Percentiles rank a stretch among this genome's conserved stretches.
Evolutionary conservation across 2,329 filamentous ascomycete species (phyloP).

Genomic region (Graphium sp.): DNA sequence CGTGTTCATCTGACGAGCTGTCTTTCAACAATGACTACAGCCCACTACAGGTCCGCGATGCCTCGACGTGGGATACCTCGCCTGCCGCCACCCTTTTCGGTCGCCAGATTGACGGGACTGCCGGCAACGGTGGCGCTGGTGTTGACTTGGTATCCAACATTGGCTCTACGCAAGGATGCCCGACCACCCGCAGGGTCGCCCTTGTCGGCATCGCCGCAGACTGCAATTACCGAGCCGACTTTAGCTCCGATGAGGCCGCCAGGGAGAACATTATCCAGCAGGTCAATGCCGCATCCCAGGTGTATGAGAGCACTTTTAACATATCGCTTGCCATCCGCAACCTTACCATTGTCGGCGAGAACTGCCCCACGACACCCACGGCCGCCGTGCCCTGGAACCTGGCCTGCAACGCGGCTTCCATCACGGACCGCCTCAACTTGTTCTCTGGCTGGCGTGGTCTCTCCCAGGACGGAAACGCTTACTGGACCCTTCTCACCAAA

Average conservation of each 20-base stretch:
- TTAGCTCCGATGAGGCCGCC: conserved; percentile 43
- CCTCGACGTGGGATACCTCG: conserved; percentile 19
- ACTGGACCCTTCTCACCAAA: conserved; percentile 78
- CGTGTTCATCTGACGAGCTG: conserved; percentile 61
- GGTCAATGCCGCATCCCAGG: conserved; percentile 71
- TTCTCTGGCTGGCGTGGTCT: conserved; percentile 82
- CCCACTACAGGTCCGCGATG: conserved; percentile 39
- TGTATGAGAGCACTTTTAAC: conserved; percentile 88
- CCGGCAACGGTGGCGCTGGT: conserved; percentile 55
- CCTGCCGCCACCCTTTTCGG: conserved; percentile 53
- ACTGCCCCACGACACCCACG: conserved; percentile 57
- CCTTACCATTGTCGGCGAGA: conserved; percentile 55
- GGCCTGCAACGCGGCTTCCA: conserved; percentile 46
- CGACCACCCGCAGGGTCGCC: conserved; percentile 77
- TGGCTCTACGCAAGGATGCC: conserved; percentile 71
- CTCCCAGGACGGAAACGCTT: conserved; percentile 65
- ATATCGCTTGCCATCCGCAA: conserved; percentile 84
- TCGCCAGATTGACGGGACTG: conserved; percentile 52
- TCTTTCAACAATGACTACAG: conserved; percentile 65
- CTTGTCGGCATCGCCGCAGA: conserved; percentile 85
- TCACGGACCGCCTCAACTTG: conserved; percentile 65
- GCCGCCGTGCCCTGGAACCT: conserved; percentile 70
- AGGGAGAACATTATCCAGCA: conserved; percentile 62
- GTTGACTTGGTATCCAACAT: conserved; percentile 67
- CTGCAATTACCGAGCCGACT: conserved; percentile 66